Base-by-base conservation (phyloP, 2,329 filamentous ascomycete species). In the Fusarium pininemorale region DNA sequence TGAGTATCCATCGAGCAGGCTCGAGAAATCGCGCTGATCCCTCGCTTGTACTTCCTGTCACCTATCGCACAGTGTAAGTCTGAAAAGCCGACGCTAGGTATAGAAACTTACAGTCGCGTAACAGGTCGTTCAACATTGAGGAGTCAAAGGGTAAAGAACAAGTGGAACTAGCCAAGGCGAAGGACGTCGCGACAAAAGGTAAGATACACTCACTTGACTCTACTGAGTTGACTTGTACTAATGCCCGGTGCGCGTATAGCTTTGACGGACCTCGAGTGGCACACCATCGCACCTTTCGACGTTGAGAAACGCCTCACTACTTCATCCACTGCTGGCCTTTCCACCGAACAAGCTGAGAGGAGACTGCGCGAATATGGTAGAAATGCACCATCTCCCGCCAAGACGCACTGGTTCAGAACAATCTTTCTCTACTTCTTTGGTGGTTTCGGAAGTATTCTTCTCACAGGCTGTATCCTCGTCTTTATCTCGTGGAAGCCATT, bases 61-160 rank as follows among this genome's bases (percentile, higher is more conserved):
- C 64, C 22, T 67, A 67, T 13, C 64, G 64, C 0, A 67, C 61
- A 0, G 61, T 67, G 64, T 66, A 9, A 26, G 64, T 28, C n/a
- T n/a, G n/a, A n/a, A n/a, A n/a, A n/a, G n/a, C n/a, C n/a, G n/a
- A n/a, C n/a, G n/a, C n/a, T n/a, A n/a, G n/a, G n/a, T n/a, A n/a
- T n/a, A n/a, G n/a, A n/a, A n/a, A n/a, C n/a, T n/a, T n/a, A n/a
- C n/a, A n/a, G n/a, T n/a, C n/a, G n/a, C n/a, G n/a, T n/a, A n/a
- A n/a, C 13, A 67, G 64, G 0, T 67, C 64, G 0, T 67, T 67
- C 8, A 48, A 66, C 14, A 67, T 67, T 1, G 64, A 67, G 22
- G 64, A 67, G n/a, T 67, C 64, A 6, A 67, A 67, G n/a, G 61
- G 64, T 4, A 67, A 67, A 11, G 50, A 67, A 4, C 61, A 66